These are phyloP conservation scores for Coix lacrymajobi DNA, from an alignment of 176 grass and related monocot genomes.

Conservation along the genomic window DNA sequence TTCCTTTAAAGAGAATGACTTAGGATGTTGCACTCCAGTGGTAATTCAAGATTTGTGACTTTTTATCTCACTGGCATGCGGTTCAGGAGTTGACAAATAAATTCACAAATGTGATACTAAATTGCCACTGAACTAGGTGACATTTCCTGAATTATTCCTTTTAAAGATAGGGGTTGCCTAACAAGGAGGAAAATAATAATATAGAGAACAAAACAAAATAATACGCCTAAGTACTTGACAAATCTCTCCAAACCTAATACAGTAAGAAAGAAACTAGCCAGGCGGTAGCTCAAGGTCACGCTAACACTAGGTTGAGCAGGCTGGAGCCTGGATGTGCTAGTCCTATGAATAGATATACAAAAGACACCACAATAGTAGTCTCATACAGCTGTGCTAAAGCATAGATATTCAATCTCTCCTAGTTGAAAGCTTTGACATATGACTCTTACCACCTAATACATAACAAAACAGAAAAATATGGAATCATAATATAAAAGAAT, in stretches of 20 bases:
- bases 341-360: neutral
- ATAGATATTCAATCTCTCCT: slow-evolving; percentile 4
- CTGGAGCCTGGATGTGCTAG: neutral
- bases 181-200: neutral
- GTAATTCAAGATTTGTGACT: neutral
- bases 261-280: neutral
- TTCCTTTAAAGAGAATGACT: neutral
- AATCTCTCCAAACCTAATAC: neutral
- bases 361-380: neutral
- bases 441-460: neutral
- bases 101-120: neutral
- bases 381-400: neutral
- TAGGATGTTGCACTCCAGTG: neutral
- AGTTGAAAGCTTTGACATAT: neutral
- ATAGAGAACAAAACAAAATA: neutral
- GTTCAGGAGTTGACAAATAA: neutral
- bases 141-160: neutral
- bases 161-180: neutral
- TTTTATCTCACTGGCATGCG: neutral
- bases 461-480: slow-evolving; percentile 21
- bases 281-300: neutral
- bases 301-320: neutral
- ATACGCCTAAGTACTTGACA: neutral
- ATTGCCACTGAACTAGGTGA: neutral
- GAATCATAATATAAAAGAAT: neutral